Percentiles rank a stretch among this genome's conserved stretches.
Evolutionary conservation across 75 land plant species (phyloP).

Genomic region (Selaginella tamariscina): DNA sequence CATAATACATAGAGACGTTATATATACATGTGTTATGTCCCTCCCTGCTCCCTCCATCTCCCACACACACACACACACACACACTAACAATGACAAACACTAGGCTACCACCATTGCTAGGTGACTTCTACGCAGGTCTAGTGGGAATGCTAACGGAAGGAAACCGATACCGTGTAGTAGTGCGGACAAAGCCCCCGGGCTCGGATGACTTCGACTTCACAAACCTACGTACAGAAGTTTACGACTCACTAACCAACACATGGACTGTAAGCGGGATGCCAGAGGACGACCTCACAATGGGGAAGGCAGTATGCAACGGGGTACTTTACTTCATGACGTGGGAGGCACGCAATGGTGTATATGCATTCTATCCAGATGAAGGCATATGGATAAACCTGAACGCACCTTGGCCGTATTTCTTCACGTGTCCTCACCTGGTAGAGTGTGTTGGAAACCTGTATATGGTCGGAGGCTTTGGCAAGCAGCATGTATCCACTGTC

Average conservation of each 20-base stretch:
- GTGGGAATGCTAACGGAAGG: background rate
- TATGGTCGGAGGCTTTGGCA: background rate
- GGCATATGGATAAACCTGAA: background rate
- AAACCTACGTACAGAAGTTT: background rate
- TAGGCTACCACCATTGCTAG: background rate
- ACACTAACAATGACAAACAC: too few species aligned
- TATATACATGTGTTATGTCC: too few species aligned
- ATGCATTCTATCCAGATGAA: background rate
- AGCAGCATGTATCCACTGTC: background rate
- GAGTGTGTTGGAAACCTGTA: background rate
- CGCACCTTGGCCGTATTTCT: background rate
- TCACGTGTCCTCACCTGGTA: background rate
- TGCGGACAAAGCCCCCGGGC: background rate
- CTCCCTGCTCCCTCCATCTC: too few species aligned
- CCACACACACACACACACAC: too few species aligned
- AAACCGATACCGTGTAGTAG: background rate
- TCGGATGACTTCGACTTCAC: background rate
- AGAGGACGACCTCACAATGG: background rate
- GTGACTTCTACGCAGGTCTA: background rate
- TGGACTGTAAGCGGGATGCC: background rate
- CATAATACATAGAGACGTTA: too few species aligned
- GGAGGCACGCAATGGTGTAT: background rate
- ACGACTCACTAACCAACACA: background rate
- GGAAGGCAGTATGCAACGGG: background rate
- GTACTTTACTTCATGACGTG: background rate